These are phyloP conservation scores for Sclerotinia nivalis DNA, from an alignment of 2,329 filamentous ascomycete species.

Conservation along the genomic window DNA sequence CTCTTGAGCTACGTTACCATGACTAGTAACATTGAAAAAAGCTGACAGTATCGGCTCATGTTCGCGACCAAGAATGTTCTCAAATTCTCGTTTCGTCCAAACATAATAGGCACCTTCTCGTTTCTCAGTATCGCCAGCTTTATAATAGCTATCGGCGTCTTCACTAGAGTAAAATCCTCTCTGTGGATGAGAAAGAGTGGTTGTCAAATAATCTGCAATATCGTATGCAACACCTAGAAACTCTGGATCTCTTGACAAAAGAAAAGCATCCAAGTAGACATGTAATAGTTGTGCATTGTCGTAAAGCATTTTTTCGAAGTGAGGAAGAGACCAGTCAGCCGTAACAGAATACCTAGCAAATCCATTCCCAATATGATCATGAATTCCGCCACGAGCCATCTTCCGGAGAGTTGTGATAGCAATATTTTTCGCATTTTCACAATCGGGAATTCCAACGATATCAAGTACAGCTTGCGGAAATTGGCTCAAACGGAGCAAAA, in stretches of 20 bases:
- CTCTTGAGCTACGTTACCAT: constrained; percentile 81
- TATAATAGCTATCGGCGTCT: constrained; percentile 81
- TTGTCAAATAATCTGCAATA: constrained; percentile 82
- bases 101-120: constrained; percentile 92
- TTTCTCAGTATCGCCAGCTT: constrained; percentile 74
- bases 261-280: constrained; percentile 84
- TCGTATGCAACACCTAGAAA: constrained; percentile 78
- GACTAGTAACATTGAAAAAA: constrained; percentile 79
- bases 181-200: constrained; percentile 63
- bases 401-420: constrained; percentile 76
- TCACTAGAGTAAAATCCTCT: constrained; percentile 88
- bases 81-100: constrained; percentile 87
- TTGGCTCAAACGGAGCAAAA: constrained; percentile 72
- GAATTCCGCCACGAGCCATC: constrained; percentile 71
- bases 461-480: constrained; percentile 75
- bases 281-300: constrained; percentile 86
- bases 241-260: constrained; percentile 58
- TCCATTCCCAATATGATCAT: constrained; percentile 75
- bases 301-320: constrained; percentile 96
- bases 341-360: constrained; percentile 88
- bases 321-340: constrained; percentile 86
- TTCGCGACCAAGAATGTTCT: constrained; percentile 67
- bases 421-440: constrained; percentile 72
- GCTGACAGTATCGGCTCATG: constrained; percentile 74
- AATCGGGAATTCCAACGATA: constrained; percentile 83